Evolutionary conservation across 345 rosid species (phyloP), one percentile per base, ranked within the genome.

Genomic region (Populus ilicifolia): DNA sequence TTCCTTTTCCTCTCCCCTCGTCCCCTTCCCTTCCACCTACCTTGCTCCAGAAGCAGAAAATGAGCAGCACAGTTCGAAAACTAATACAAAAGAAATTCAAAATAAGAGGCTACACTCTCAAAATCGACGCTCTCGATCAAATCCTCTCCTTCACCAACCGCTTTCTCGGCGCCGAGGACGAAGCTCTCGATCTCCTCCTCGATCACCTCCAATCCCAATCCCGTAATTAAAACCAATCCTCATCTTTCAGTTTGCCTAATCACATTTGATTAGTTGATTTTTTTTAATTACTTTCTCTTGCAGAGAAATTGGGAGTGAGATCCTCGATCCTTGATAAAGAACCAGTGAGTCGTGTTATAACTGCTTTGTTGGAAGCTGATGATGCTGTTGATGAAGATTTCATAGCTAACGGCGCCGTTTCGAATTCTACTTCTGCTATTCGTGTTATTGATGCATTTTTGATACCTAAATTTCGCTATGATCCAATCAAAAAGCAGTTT

Each of bases 101-200:
- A 83, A 89, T 75, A 79, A 86, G 97, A 84, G 93, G 98, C 0
- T 96, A 96, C 87, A 79, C 82, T 20, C 87, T 93, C 48, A 90
- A 81, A 76, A 78, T 85, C 65, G 99, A 93, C 39, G 94, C 97
- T 44, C 87, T 93, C 5, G 88, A 92, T n/a, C 90, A 87, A 76
- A 80, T 93, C 72, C 85, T 88, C 70, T 79, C 89, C 46, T 93
- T 89, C 82, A 82, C 87, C 75, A 80, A 79, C 38, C 93, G 86
- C 67, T 96, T 90, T 80, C 83, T 84, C 36, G 94, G 76, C 67
- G 89, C 87, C 73, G 87, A 89, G 71, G 98, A 89, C 72, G 93
- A 93, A 46, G 92, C 96, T 72, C 79, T 92, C 54, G 93, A 89
- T 79, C 89, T 90, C 76, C 94, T 93, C 71, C 96, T 95, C 67